Evolutionary conservation across 352 stramenopile species (phyloP).

Genomic region (Aphanomyces astaci): DNA sequence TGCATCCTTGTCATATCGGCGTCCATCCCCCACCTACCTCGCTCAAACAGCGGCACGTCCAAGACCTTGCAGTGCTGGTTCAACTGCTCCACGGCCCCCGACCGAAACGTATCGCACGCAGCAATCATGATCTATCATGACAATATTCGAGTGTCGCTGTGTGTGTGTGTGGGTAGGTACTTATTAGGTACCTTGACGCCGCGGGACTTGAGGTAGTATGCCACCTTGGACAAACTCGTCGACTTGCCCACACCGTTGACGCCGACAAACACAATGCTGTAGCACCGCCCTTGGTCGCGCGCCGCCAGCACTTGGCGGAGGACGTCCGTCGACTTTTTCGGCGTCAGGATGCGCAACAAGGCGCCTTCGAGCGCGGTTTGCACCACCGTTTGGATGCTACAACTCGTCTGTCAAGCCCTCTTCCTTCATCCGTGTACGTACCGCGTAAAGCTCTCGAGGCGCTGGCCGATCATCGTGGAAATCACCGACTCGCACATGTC

Average conservation of each 20-base stretch:
- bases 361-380: constrained; percentile 91
- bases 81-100: constrained; percentile 97
- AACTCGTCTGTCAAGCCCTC: constrained; percentile 26
- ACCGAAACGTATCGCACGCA: constrained; percentile 98
- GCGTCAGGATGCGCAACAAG: constrained; percentile 92
- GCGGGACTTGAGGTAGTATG: constrained; percentile 98
- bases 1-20: too few species aligned
- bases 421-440: not conserved
- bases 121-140: constrained; percentile 91
- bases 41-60: constrained; percentile 94
- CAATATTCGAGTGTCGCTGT: too few species aligned
- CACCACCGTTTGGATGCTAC: constrained; percentile 87
- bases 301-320: constrained; percentile 90
- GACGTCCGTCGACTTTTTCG: constrained; percentile 93
- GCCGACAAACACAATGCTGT: constrained; percentile 97
- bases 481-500: constrained; percentile 94
- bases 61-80: constrained; percentile 96
- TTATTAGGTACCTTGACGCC: constrained; percentile 66
- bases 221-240: constrained; percentile 98
- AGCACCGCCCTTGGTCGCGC: constrained; percentile 83
- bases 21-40: constrained; percentile 30
- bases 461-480: constrained; percentile 90
- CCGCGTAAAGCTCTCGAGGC: constrained; percentile 89
- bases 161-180: too few species aligned
- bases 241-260: constrained; percentile 99